phyloP scores from a whole-genome alignment of 192 early-diverging fungal genomes.

The Paraglomus occultum region DNA sequence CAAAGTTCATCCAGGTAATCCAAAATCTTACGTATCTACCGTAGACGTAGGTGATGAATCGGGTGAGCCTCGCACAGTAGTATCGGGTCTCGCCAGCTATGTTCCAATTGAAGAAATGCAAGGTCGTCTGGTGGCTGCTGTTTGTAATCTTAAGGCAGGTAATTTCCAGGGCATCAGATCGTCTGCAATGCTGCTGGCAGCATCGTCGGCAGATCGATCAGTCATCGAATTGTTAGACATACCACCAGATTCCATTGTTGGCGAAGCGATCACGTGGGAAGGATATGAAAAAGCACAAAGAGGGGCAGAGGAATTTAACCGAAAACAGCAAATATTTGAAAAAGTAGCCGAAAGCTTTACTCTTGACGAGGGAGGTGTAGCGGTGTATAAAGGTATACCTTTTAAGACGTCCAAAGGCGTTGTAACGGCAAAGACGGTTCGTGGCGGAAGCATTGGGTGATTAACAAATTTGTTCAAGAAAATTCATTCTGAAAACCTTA shows the following conservation, averaged over 20 bases:
- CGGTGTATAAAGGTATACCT: conserved; percentile 51
- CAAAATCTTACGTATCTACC: conserved; percentile 56
- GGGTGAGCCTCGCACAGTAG: conserved; percentile 58
- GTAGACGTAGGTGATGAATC: conserved; percentile 56
- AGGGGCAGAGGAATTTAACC: conserved; percentile 54
- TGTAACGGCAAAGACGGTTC: conserved; percentile 46
- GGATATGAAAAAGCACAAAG: conserved; percentile 43
- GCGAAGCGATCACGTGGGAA: conserved; percentile 54
- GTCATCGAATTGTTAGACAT: conserved; percentile 57
- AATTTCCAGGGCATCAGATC: conserved; percentile 62
- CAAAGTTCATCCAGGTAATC: conserved; percentile 48
- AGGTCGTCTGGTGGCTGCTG: conserved; percentile 52
- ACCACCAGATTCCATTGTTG: conserved; percentile 47
- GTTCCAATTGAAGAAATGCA: conserved; percentile 56
- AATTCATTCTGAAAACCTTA: no score
- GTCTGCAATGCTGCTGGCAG: conserved; percentile 60
- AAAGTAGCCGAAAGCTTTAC: conserved; percentile 53
- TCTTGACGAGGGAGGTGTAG: conserved; percentile 45
- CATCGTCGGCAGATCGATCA: conserved; percentile 52
- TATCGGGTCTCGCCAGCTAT: conserved; percentile 57
- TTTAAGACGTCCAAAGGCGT: conserved; percentile 48
- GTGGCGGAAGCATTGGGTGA: conserved; percentile 43
- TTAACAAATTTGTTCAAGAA: no score
- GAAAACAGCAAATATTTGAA: conserved; percentile 65
- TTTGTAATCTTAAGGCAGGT: conserved; percentile 60